Percentiles rank a stretch among this genome's conserved stretches.
These are phyloP conservation scores for Funneliformis mosseae DNA, from an alignment of 192 early-diverging fungal species.

Conservation along the genomic window DNA sequence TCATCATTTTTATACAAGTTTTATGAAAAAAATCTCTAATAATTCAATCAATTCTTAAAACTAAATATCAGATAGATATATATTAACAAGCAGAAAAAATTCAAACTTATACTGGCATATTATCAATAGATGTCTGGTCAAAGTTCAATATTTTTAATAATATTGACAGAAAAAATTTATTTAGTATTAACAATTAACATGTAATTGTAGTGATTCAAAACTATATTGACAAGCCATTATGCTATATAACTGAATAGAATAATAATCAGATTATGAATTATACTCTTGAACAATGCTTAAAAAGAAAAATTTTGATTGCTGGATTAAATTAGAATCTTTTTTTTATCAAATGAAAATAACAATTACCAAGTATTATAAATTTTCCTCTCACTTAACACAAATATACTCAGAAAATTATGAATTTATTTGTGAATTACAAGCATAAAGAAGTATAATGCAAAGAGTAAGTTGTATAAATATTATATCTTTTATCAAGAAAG, in stretches of 20 bases:
- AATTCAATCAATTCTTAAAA: too few relatives aligned
- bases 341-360: background rate
- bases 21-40: too few relatives aligned
- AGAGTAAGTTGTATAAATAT: background rate
- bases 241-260: background rate
- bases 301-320: background rate
- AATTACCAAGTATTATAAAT: background rate
- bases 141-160: too few relatives aligned
- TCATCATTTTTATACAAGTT: too few relatives aligned
- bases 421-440: background rate
- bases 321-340: background rate
- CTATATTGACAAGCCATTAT: background rate
- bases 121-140: too few relatives aligned
- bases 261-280: background rate
- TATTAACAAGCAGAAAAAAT: too few relatives aligned
- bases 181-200: background rate
- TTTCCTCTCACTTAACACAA: background rate
- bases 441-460: background rate
- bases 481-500: background rate
- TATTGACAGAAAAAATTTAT: background rate
- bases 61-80: too few relatives aligned
- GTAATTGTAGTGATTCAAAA: background rate
- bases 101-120: too few relatives aligned
- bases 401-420: background rate
- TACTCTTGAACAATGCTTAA: background rate